Evolutionary conservation across 768 basidiomycete genomes (phyloP), one percentile per base, ranked within the genome.

Genomic region (Suillus spraguei): DNA sequence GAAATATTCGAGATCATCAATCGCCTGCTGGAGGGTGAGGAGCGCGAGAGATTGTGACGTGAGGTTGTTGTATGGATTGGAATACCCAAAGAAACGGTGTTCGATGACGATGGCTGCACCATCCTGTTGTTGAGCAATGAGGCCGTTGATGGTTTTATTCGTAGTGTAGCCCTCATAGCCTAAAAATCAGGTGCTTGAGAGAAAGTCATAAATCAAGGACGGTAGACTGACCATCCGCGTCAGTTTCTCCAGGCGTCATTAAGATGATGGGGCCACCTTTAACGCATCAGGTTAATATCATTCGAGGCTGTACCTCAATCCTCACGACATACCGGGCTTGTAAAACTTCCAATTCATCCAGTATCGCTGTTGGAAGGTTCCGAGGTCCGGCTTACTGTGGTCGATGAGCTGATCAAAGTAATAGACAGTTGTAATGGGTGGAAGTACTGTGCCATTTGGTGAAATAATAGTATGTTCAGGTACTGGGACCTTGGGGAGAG

Each of bases 41-140:
- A 84, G 67, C 52, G 76, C 75, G 39, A 92, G 75, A 68, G 86
- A 90, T 67, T 81, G 72, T 36, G 82, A 82, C 28, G 78, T 83
- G 33, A 92, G 81, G 71, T 91, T 81, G 24, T 82, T 16, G 55
- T 80, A 82, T 5, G 90, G 90, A 70, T 90, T 92, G 63, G 89
- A 91, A n/a, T 83, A 74, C 20, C 90, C 90, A 65, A 86, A 92
- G 79, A 87, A 92, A 24, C 91, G 82, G 69, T 92, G 90, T 68
- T 92, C 90, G 35, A 91, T 65, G 36, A 91, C 77, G 66, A 91
- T 77, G 7, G 84, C 81, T n/a, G 85, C 85, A 24, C 86, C 90
- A 42, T 83, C 83, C 63, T 89, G 79, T 71, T 87, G 85, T 69
- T 89, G 85, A 7, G 88, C 87, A 62, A 90, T 85, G 60, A 80